Evolutionary conservation across 78 protist species (phyloP).

Genomic region (Dictyostelium citrinum): DNA sequence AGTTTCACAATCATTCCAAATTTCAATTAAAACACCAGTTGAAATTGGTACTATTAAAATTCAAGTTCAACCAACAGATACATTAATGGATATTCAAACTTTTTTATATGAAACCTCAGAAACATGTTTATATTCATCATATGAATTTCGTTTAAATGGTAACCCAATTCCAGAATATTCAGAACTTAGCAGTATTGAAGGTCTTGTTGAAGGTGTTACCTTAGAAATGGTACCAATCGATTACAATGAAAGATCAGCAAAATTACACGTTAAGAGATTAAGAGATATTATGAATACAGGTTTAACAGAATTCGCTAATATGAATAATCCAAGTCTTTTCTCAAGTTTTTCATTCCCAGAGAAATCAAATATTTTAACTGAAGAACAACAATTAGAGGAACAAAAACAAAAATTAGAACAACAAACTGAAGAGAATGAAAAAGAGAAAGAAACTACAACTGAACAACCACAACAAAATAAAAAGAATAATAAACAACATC

Average conservation of each 20-base stretch:
- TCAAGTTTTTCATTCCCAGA: conserved; percentile 34
- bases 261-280: conserved; percentile 65
- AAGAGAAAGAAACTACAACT: background rate
- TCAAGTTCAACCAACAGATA: conserved; percentile 26
- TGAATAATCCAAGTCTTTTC: conserved; percentile 7
- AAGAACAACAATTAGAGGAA: background rate
- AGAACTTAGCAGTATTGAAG: conserved; percentile 31
- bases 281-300: conserved; percentile 43
- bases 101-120: conserved; percentile 69
- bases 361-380: background rate
- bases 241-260: conserved; percentile 70
- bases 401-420: background rate
- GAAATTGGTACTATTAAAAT: conserved; percentile 51
- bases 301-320: background rate
- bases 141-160: conserved; percentile 25
- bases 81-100: conserved; percentile 50
- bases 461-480: conserved; percentile 9
- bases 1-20: background rate
- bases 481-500: background rate
- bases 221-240: conserved; percentile 36
- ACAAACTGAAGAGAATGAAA: background rate
- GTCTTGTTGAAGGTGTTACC: background rate
- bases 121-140: conserved; percentile 64
- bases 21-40: conserved; percentile 53
- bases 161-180: conserved; percentile 12